Conservation (phyloP, 2,329 filamentous ascomycete genomes). For the Myriosclerotinia duriaeana region DNA sequence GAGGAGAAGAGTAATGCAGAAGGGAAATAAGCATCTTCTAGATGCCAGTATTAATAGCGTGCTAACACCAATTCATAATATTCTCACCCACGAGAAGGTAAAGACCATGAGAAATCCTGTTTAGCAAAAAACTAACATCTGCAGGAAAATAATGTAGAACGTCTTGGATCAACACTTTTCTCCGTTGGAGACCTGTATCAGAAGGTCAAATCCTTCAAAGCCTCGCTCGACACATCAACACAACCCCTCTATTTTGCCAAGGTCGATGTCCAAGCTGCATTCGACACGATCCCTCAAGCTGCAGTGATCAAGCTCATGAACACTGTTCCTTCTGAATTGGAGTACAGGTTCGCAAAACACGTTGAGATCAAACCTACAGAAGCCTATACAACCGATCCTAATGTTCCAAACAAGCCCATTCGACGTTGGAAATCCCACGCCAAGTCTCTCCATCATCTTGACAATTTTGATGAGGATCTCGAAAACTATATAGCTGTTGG, state of each 20-base stretch:
- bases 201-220: constrained; percentile 69
- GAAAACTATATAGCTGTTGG: constrained; percentile 38
- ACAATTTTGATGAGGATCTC: constrained; percentile 38
- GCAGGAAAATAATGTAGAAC: constrained; percentile 52
- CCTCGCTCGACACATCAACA: constrained; percentile 44
- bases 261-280: constrained; percentile 86
- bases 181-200: constrained; percentile 78
- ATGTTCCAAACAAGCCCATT: constrained; percentile 32
- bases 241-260: constrained; percentile 79
- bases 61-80: constrained; percentile 70
- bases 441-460: constrained; percentile 33
- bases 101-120: constrained; percentile 20
- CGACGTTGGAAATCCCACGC: constrained; percentile 39
- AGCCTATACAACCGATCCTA: constrained; percentile 25
- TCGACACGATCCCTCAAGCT: constrained; percentile 89
- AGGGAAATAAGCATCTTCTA: constrained; percentile 54
- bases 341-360: constrained; percentile 73
- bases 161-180: constrained; percentile 76
- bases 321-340: constrained; percentile 54
- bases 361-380: constrained; percentile 62
- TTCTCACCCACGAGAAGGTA: constrained; percentile 78
- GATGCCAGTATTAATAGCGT: constrained; percentile 68
- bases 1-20: constrained; percentile 59
- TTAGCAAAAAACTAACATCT: constrained; percentile 29
- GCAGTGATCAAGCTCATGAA: constrained; percentile 66